Evolutionary conservation across 352 stramenopile species (phyloP), one percentile per base, ranked within the genome.

Genomic region (Pythium brassicae): DNA sequence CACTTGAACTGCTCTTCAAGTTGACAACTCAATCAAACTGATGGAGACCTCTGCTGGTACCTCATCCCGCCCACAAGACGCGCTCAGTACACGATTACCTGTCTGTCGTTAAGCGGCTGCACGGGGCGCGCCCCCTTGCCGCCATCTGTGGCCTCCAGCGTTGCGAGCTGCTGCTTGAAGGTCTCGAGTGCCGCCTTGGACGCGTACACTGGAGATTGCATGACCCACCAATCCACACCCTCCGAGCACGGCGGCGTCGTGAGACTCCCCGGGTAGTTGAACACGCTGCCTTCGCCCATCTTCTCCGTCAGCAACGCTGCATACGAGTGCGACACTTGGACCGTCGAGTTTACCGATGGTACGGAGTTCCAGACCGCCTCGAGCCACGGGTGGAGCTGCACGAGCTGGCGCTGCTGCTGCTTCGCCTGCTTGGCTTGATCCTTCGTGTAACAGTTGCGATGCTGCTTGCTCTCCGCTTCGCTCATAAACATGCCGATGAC

Each of bases 211-310:
- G 55, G 46, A 4, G 39, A 53, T 27, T 79, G 48, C 43, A 87
- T 58, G 22, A 89, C 69, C 74, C 76, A 89, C 79, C 79, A 89
- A 55, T 86, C 68, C 1, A 74, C 79, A 42, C 55, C 75, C 55
- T 87, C 79, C 43, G 62, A 53, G 34, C 79, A 89, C 14, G 42
- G 53, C 0, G 79, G 79, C 2, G 72, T 86, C 20, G 76, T 89
- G 17, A 86, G 65, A 20, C 79, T 87, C n/a, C 79, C 79, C 0
- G 72, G 53, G 71, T 89, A 89, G 67, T 89, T 89, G 62, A 86
- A 83, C 22, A 89, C 45, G 25, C 32, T 47, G 22, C 55, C 44
- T 40, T 63, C 47, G 54, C 27, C 15, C 45, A 57, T 62, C 27
- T 63, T 55, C 25, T 50, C 54, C 4, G 17, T 46, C 25, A 63